phyloP scores from a whole-genome alignment of 2,329 filamentous ascomycete genomes.

The Nannizziopsis arthrosporioides region DNA sequence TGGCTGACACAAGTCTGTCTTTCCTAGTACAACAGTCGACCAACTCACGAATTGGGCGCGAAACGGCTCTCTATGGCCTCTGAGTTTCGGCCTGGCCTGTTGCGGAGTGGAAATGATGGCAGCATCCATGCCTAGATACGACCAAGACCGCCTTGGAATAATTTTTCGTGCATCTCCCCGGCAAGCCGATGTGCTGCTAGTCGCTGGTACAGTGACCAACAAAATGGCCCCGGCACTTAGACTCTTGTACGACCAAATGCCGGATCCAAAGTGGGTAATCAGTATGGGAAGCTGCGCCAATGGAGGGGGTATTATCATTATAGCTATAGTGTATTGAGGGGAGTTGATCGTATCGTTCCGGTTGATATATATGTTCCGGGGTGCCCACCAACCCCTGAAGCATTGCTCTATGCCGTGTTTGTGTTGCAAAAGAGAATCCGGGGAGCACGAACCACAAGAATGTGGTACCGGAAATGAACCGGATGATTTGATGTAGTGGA shows the following conservation, averaged over 20 bases:
- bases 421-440: conserved; percentile 67
- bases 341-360: conserved; percentile 64
- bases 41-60: conserved; percentile 73
- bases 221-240: conserved; percentile 89
- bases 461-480: conserved; percentile 45
- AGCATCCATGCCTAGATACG: conserved; percentile 74
- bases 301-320: conserved; percentile 83
- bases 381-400: conserved; percentile 47
- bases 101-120: conserved; percentile 93
- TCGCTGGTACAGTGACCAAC: conserved; percentile 84
- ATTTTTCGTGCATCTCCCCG: conserved; percentile 82
- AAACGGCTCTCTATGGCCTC: conserved; percentile 74
- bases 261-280: conserved; percentile 76
- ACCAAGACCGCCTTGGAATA: conserved; percentile 77
- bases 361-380: conserved; percentile 73
- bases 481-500: background rate
- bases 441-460: conserved; percentile 38
- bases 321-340: conserved; percentile 64
- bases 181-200: conserved; percentile 87
- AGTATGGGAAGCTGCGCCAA: conserved; percentile 80
- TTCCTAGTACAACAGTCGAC: conserved; percentile 59
- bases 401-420: conserved; percentile 52
- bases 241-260: conserved; percentile 94
- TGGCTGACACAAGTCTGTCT: background rate
- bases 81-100: conserved; percentile 81